Base-by-base conservation (phyloP, 306 rosid genomes). In the Cicer arietinum region DNA sequence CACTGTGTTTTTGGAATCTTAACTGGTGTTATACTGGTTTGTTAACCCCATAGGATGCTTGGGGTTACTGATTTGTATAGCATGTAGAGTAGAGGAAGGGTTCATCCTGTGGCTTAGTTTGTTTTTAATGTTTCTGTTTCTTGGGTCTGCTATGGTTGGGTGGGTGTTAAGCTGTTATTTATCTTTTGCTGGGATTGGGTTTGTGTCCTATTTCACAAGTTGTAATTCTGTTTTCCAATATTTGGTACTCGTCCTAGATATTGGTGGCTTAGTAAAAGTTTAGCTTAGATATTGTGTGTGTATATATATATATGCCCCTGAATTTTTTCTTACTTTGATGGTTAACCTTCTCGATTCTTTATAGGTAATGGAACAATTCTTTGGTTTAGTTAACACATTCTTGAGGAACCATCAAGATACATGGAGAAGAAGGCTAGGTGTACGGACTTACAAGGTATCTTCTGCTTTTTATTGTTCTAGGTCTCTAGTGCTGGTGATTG, bases 351-450 rank as follows among this genome's bases (percentile, higher is more conserved):
- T 84, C 69, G 80, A 65, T 76, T 54, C 16, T 67, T 59, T 69
- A 35, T 85, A 94, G 96, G 97, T 90, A 58, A 94, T 94, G 98
- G 97, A 94, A 77, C 98, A 94, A 52, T 91, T 91, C 86, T 94
- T 94, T 78, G 89, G 90, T 77, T 81, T 94, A 81, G 98, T 91
- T 20, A 94, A 94, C 91, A 94, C 98, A 76, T 94, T 94, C 88
- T 79, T 94, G 20, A 90, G 82, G 75, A 91, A 89, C 79, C 94
- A 90, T 74, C 94, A 79, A 51, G 94, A 91, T 75, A 86, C 96
- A 8, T 64, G 96, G 90, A 90, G 88, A 83, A 86, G 98, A 82
- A 86, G 97, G 89, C 81, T 94, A 79, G 94, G 91, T 72, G 85
- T 91, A 41, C 92, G 98, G 6, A 94, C 97, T 12, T 94, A 94